These are phyloP conservation scores for Withania somnifera DNA, from an alignment of 305 asterid species.

Conservation along the genomic window DNA sequence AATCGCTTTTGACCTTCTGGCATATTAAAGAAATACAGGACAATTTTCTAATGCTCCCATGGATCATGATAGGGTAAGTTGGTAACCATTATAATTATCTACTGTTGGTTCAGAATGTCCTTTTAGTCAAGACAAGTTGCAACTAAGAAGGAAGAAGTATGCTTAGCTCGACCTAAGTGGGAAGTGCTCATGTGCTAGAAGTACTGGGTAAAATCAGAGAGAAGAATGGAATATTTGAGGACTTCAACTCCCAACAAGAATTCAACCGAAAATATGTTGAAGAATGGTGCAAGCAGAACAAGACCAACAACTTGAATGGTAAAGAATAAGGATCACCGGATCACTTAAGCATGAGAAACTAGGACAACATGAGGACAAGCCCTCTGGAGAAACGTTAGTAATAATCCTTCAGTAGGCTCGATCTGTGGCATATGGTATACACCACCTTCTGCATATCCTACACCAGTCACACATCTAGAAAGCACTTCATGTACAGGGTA, in stretches of 20 bases:
- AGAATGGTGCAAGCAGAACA: background rate
- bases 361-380: background rate
- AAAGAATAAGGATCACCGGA: background rate
- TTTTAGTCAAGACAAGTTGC: background rate
- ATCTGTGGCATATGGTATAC: background rate
- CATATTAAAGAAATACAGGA: background rate
- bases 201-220: background rate
- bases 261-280: background rate
- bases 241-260: background rate
- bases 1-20: background rate
- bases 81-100: background rate
- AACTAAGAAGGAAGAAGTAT: background rate
- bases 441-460: background rate
- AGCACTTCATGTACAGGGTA: background rate
- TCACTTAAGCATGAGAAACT: background rate
- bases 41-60: background rate
- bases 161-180: background rate
- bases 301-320: background rate
- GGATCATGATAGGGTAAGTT: background rate
- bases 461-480: background rate
- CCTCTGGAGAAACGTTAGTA: background rate
- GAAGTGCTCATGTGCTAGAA: background rate
- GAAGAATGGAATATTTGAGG: background rate
- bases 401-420: background rate
- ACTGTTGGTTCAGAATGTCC: background rate